Conservation (phyloP, 192 early-diverging fungal species). For the Backusella tarrabulga region DNA sequence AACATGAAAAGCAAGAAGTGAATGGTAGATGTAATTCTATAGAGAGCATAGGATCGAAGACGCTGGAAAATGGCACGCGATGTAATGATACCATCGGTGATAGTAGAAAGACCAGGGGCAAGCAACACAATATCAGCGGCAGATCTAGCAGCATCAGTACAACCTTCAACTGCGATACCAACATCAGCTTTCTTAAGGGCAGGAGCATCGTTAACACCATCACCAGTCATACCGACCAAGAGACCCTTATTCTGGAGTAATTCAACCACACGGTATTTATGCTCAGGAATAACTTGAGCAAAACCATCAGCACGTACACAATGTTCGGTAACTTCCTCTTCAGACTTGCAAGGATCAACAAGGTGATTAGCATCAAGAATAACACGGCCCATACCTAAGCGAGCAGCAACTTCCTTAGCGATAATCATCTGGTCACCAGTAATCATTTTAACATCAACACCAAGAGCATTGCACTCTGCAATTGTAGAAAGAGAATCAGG, state of each 20-base stretch:
- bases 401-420: conserved; percentile 87
- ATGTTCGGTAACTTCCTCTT: conserved; percentile 83
- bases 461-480: conserved; percentile 77
- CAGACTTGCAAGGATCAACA: conserved; percentile 71
- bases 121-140: conserved; percentile 96
- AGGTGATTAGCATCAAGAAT: conserved; percentile 88
- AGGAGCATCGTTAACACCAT: conserved; percentile 87
- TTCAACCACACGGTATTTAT: conserved; percentile 98
- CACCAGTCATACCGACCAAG: conserved; percentile 94
- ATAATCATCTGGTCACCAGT: conserved; percentile 96
- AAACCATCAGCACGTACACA: conserved; percentile 91
- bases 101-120: conserved; percentile 85
- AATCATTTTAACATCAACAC: conserved; percentile 94
- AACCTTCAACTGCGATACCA: conserved; percentile 94
- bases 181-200: conserved; percentile 98
- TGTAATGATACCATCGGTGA: conserved; percentile 88
- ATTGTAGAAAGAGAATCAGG: conserved; percentile 89
- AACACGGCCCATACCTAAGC: conserved; percentile 89
- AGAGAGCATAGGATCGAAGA: conserved; percentile 90
- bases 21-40: conserved; percentile 94
- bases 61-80: conserved; percentile 95
- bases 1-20: conserved; percentile 98
- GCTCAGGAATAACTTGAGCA: conserved; percentile 96
- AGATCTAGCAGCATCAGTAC: conserved; percentile 94
- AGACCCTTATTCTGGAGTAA: conserved; percentile 85